A percentile compares a stretch with the other conserved stretches of the same genome.
Evolutionary conservation across 1,139 yeast genomes (phyloP).

Genomic region (Nakaseomyces glabratus): DNA sequence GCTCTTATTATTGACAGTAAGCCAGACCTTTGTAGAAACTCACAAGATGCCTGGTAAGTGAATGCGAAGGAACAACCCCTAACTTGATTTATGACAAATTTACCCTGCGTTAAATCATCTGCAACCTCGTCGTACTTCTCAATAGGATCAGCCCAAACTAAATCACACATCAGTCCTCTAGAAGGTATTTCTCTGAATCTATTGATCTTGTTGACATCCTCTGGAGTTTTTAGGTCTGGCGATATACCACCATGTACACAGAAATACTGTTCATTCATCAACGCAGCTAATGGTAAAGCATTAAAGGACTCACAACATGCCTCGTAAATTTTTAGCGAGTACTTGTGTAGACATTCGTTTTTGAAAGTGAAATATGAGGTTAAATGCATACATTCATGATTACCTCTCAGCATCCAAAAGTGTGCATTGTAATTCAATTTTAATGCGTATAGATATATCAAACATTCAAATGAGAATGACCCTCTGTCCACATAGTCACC

Average conservation of each 20-base stretch:
- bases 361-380: conserved; percentile 93
- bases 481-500: conserved; percentile 98
- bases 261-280: conserved; percentile 89
- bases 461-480: conserved; percentile 80
- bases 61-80: conserved; percentile 92
- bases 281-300: conserved; percentile 83
- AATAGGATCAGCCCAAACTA: conserved; percentile 93
- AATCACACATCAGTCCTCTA: conserved; percentile 87
- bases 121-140: conserved; percentile 64
- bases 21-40: conserved; percentile 71
- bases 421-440: conserved; percentile 71
- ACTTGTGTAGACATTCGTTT: conserved; percentile 83
- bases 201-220: conserved; percentile 61
- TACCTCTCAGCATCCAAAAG: conserved; percentile 82
- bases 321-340: conserved; percentile 57
- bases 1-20: conserved; percentile 82
- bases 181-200: conserved; percentile 93
- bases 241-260: conserved; percentile 98
- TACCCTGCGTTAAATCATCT: conserved; percentile 20
- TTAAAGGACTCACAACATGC: conserved; percentile 75
- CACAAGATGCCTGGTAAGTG: conserved; percentile 77
- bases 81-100: conserved; percentile 60
- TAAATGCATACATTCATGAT: conserved; percentile 90
- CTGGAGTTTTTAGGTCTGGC: conserved; percentile 66
- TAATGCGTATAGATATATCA: conserved; percentile 69